A percentile compares a stretch with the other conserved stretches of the same genome.
These are phyloP conservation scores for Penicillium manginii DNA, from an alignment of 495 filamentous ascomycete genomes.

Conservation along the genomic window DNA sequence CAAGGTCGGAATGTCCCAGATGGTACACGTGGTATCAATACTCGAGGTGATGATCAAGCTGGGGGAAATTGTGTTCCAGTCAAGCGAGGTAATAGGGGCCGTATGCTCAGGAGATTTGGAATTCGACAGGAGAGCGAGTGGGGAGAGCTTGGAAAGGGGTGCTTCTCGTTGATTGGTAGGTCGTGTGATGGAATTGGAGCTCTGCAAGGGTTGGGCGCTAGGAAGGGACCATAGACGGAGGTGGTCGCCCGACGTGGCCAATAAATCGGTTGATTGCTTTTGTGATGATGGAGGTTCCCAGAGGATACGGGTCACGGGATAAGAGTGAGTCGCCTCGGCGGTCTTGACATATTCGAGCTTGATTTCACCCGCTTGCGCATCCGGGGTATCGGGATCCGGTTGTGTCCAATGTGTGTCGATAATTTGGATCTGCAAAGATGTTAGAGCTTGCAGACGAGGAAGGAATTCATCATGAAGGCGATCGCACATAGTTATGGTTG, in stretches of 20 bases:
- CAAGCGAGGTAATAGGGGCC: constrained; percentile 90
- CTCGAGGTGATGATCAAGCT: constrained; percentile 98
- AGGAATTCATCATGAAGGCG: not conserved
- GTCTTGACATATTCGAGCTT: constrained; percentile 89
- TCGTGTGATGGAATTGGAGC: constrained; percentile 75
- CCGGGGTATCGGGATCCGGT: constrained; percentile 62
- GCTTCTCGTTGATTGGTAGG: constrained; percentile 64
- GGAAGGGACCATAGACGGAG: constrained; percentile 92
- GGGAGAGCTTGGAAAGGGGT: constrained; percentile 84
- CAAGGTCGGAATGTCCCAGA: constrained; percentile 98
- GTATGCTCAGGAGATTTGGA: constrained; percentile 98
- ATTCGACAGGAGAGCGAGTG: constrained; percentile 91
- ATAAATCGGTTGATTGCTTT: constrained; percentile 93
- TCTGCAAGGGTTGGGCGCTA: constrained; percentile 49
- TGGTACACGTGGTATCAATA: constrained; percentile 99
- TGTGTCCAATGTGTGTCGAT: constrained; percentile 81
- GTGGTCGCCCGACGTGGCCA: constrained; percentile 97
- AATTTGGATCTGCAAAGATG: constrained; percentile 82
- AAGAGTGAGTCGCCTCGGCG: constrained; percentile 98
- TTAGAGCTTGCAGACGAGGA: constrained; percentile 18
- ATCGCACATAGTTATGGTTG: constrained; percentile 90
- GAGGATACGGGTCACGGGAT: constrained; percentile 91
- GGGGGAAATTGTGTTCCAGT: constrained; percentile 97
- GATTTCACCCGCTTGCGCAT: constrained; percentile 70
- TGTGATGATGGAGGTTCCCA: constrained; percentile 98